A percentile compares a stretch with the other conserved stretches of the same genome.
Conservation (phyloP, 345 rosid genomes). For the Aquilaria sinensis region DNA sequence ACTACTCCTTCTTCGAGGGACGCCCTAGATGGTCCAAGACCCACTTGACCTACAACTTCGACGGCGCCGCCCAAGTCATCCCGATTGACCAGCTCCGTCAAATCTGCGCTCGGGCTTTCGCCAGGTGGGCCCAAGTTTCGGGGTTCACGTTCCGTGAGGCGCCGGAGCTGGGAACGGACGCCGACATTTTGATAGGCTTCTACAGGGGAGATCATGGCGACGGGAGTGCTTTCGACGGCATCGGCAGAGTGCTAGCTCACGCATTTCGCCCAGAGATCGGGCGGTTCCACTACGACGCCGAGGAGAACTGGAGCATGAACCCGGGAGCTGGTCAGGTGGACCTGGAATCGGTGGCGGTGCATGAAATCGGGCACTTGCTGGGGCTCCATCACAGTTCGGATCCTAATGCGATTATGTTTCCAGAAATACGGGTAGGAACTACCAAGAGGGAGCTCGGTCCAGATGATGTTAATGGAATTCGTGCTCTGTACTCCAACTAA, state of each 20-base stretch:
- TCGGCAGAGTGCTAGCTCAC: neutral
- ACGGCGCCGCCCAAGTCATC: neutral
- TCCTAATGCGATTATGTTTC: conserved; percentile 12
- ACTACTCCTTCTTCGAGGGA: neutral
- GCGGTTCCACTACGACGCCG: conserved; percentile 11
- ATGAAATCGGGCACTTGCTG: conserved; percentile 18
- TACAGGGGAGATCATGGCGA: neutral
- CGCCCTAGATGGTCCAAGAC: conserved; percentile 8
- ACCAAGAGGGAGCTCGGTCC: neutral
- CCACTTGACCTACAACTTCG: conserved; percentile 6
- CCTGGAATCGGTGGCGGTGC: conserved; percentile 18
- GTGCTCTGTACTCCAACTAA: conserved; percentile 18
- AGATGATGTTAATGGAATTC: neutral
- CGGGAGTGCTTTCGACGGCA: conserved; percentile 11
- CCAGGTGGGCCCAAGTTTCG: conserved; percentile 6
- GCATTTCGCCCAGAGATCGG: neutral
- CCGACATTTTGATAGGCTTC: conserved; percentile 10
- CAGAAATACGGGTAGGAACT: neutral
- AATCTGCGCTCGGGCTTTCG: neutral
- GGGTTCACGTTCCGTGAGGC: conserved; percentile 9
- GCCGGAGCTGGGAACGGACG: neutral
- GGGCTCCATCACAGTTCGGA: conserved; percentile 12
- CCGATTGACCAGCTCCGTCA: neutral
- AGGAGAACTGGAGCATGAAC: conserved; percentile 9
- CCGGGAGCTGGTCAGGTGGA: neutral